Conservation (phyloP, 805 yeast genomes). For the Pichia californica region DNA sequence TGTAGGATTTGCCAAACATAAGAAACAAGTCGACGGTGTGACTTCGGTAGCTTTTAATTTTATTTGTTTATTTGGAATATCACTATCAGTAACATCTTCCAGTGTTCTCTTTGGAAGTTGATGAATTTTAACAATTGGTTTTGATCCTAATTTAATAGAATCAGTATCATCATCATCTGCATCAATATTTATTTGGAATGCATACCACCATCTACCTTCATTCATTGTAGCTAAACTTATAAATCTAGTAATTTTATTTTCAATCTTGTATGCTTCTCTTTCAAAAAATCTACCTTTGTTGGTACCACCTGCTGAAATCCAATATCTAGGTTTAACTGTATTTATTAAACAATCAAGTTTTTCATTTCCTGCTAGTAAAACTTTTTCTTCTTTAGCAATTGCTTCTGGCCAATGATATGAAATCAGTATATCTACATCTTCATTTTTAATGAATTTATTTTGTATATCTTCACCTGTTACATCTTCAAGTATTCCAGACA, state of each 20-base stretch:
- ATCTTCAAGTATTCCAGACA: constrained; percentile 31
- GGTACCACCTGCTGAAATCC: constrained; percentile 49
- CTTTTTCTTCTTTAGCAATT: constrained; percentile 39
- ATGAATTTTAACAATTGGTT: background rate
- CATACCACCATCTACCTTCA: constrained; percentile 67
- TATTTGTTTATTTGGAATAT: background rate
- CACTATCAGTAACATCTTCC: background rate
- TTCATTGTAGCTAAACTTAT: constrained; percentile 60
- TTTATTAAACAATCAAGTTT: constrained; percentile 42
- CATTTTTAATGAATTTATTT: constrained; percentile 14
- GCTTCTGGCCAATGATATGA: constrained; percentile 56
- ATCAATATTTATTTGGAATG: constrained; percentile 42
- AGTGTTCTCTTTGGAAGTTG: background rate
- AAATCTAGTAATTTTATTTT: constrained; percentile 46
- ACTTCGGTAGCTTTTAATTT: constrained; percentile 18
- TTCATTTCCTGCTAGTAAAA: constrained; percentile 38
- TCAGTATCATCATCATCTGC: constrained; percentile 9
- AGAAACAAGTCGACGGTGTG: constrained; percentile 63
- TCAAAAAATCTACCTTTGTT: constrained; percentile 46
- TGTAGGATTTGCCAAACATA: constrained; percentile 75
- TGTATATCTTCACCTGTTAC: constrained; percentile 17
- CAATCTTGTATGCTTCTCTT: constrained; percentile 41
- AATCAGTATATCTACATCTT: constrained; percentile 47
- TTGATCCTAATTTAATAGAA: background rate
- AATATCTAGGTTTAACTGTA: constrained; percentile 53